Evolutionary conservation across 2,329 filamentous ascomycete genomes (phyloP).

Genomic region (Diaporthe eres): DNA sequence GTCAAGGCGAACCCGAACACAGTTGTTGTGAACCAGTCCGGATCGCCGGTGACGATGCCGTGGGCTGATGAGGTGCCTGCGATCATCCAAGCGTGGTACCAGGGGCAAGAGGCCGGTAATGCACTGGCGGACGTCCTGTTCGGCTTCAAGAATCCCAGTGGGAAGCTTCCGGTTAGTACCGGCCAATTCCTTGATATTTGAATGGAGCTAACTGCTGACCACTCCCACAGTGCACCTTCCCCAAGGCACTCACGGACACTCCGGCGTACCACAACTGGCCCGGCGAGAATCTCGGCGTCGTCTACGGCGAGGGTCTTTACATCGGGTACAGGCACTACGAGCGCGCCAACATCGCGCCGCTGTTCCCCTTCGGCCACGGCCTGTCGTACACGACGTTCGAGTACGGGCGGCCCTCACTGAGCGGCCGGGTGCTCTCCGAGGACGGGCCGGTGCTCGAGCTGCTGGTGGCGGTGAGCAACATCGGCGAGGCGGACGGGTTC

Average conservation of each 20-base stretch:
- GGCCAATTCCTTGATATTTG: neutral
- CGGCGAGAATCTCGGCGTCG: slow-evolving; percentile 75
- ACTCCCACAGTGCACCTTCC: slow-evolving; percentile 71
- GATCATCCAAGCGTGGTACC: slow-evolving; percentile 80
- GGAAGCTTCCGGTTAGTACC: slow-evolving; percentile 72
- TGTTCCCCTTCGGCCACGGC: slow-evolving; percentile 82
- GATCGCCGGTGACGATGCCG: slow-evolving; percentile 78
- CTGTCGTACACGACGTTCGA: slow-evolving; percentile 80
- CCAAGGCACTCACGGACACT: slow-evolving; percentile 73
- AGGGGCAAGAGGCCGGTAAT: slow-evolving; percentile 78
- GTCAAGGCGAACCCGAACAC: slow-evolving; percentile 75
- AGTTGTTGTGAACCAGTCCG: slow-evolving; percentile 78
- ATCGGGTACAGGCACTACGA: slow-evolving; percentile 83
- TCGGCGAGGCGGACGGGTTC: slow-evolving; percentile 67
- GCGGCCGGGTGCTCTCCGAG: slow-evolving; percentile 55
- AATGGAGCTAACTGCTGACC: neutral
- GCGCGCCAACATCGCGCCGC: slow-evolving; percentile 67
- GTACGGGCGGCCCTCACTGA: slow-evolving; percentile 71
- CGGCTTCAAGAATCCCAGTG: slow-evolving; percentile 74
- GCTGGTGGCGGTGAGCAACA: slow-evolving; percentile 66
- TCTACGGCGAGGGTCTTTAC: slow-evolving; percentile 81
- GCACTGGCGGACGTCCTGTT: slow-evolving; percentile 77
- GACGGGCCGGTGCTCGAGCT: slow-evolving; percentile 58
- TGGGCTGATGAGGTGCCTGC: slow-evolving; percentile 76
- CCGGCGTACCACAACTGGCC: slow-evolving; percentile 82